A percentile compares a stretch with the other conserved stretches of the same genome.
phyloP scores from a whole-genome alignment of 2,329 filamentous ascomycete species.

The Knoxdaviesia capensis region DNA sequence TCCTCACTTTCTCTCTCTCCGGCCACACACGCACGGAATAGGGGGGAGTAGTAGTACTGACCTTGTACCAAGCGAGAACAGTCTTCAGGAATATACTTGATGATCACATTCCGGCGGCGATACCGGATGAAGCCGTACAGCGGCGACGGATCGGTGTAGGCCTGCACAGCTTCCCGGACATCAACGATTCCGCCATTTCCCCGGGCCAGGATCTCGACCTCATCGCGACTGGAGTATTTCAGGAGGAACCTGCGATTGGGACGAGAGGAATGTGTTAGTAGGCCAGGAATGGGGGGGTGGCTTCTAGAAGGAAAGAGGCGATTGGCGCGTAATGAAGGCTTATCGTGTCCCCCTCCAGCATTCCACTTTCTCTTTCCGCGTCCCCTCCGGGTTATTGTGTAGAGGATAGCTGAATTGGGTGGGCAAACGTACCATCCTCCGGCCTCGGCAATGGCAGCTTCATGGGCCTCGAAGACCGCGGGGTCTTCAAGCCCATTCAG shows the following conservation, averaged over 20 bases:
- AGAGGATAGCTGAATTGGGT: neutral
- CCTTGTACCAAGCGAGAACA: conserved; percentile 87
- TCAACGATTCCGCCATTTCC: conserved; percentile 73
- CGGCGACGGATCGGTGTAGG: conserved; percentile 69
- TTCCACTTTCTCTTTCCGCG: too few species aligned
- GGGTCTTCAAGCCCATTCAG: conserved; percentile 80
- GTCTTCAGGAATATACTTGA: conserved; percentile 83
- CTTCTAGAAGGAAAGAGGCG: too few species aligned
- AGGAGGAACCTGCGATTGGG: conserved; percentile 59
- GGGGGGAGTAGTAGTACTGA: conserved; percentile 19
- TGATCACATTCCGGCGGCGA: conserved; percentile 68
- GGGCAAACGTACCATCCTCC: conserved; percentile 70
- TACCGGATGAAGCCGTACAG: conserved; percentile 87
- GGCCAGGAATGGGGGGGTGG: too few species aligned
- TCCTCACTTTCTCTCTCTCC: too few species aligned
- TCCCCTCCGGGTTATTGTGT: neutral
- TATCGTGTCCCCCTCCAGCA: too few species aligned
- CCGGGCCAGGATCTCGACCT: conserved; percentile 55
- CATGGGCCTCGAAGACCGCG: conserved; percentile 68
- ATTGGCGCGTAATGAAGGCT: too few species aligned
- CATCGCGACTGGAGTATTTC: conserved; percentile 77
- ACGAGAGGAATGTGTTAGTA: conserved; percentile 3
- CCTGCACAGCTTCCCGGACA: conserved; percentile 55
- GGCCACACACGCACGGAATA: too few species aligned
- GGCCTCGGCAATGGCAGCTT: conserved; percentile 57